Evolutionary conservation across 768 basidiomycete species (phyloP), one percentile per base, ranked within the genome.

Genomic region (Lactifluus hygrophoroides): DNA sequence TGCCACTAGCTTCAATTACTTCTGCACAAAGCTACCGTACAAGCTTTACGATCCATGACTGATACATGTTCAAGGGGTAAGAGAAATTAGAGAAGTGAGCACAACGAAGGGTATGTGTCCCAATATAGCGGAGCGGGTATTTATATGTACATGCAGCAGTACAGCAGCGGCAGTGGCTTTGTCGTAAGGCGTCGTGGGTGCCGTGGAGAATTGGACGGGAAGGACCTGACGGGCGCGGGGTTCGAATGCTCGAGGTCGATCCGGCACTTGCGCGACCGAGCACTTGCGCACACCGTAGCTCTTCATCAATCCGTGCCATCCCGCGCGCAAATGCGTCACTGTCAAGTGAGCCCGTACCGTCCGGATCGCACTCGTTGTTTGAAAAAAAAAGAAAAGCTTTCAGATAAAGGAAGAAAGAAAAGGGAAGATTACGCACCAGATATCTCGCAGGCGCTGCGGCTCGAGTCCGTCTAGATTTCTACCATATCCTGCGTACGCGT

Each of bases 271-370:
- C 25, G 1, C 59, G 58, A 44, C 59, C 62, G 25, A 61, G 54
- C 4, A 61, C 23, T 11, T 83, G 80, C 4, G 77, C 75, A 27
- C 79, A 77, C 17, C 84, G 72, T 16, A 90, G 78, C 60, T 88
- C 87, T 67, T 87, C 86, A 66, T 90, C 88, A 27, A 90, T 85
- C 34, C 81, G 77, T 84, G 85, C 86, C 85, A 88, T 88, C 53
- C 86, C 88, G 57, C 75, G 77, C 47, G 80, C 77, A 64, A 90
- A 90, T 16, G 72, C 72, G 17, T 87, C 84, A 2, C 80, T 71
- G 59, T 81, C 78, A 7, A 90, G 73, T 17, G 74, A 74, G 5
- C 85, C 86, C 28, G 68, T 72, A 3, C 71, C 66, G 6, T 70
- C 69, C 2, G 76, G 68, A 67, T 88, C 86, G 61, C 83, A 87